Percentiles rank a stretch among this genome's conserved stretches.
Evolutionary conservation across 495 filamentous ascomycete species (phyloP).

Genomic region (Tuber calosporum): DNA sequence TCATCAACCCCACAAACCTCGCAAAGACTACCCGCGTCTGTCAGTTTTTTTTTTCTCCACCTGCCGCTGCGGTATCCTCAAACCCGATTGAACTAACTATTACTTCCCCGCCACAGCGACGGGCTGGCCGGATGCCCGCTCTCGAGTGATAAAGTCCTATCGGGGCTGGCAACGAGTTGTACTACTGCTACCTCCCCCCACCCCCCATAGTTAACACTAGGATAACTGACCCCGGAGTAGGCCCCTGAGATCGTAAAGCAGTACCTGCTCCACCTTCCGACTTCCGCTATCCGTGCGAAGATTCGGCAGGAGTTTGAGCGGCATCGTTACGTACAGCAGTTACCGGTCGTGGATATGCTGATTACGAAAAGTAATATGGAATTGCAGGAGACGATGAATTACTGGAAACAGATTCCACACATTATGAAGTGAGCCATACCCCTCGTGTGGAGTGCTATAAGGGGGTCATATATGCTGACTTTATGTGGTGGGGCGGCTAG

Average conservation of each 20-base stretch:
- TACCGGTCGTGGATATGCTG: constrained; percentile 78
- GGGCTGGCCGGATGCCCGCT: constrained; percentile 79
- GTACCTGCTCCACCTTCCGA: constrained; percentile 85
- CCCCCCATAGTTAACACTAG: constrained; percentile 1
- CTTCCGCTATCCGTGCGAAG: constrained; percentile 82
- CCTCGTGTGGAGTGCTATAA: background rate
- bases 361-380: constrained; percentile 80
- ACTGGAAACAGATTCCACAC: constrained; percentile 95
- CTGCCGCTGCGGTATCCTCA: background rate
- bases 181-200: constrained; percentile 50
- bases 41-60: constrained; percentile 51
- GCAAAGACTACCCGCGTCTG: constrained; percentile 84
- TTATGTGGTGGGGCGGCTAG: constrained; percentile 16
- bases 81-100: constrained; percentile 12
- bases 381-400: constrained; percentile 98
- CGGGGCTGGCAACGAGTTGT: constrained; percentile 91
- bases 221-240: constrained; percentile 45
- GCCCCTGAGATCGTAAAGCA: constrained; percentile 92
- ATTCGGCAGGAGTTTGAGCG: constrained; percentile 96
- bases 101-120: constrained; percentile 53
- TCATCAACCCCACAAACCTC: constrained; percentile 87
- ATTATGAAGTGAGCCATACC: constrained; percentile 64
- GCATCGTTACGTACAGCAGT: constrained; percentile 84
- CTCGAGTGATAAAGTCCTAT: constrained; percentile 75
- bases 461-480: constrained; percentile 2